A percentile compares a stretch with the other conserved stretches of the same genome.
Conservation (phyloP, 129 eudicot genomes). For the Gnaphalium uliginosum region DNA sequence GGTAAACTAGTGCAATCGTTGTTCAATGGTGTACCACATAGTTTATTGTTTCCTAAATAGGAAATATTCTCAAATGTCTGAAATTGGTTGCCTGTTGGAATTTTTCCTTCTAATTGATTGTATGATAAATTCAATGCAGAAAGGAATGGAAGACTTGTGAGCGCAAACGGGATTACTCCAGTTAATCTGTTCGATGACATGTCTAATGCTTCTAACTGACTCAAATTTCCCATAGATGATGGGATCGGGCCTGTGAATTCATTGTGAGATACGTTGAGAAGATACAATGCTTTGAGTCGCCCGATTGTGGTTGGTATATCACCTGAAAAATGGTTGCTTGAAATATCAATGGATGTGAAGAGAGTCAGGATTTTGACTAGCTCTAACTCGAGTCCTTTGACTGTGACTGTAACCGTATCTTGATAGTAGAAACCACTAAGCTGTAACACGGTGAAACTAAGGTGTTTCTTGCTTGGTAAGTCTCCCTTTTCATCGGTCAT, state of each 20-base stretch:
- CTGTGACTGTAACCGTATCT: conserved; percentile 49
- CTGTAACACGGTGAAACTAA: conserved; percentile 28
- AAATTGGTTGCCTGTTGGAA: conserved; percentile 50
- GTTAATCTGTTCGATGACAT: conserved; percentile 54
- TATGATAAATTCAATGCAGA: conserved; percentile 48
- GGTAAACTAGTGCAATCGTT: conserved; percentile 17
- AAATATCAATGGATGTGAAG: conserved; percentile 68
- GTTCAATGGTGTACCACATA: conserved; percentile 55
- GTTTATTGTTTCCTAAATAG: conserved; percentile 47
- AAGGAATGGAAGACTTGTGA: conserved; percentile 45
- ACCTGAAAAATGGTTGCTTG: conserved; percentile 51
- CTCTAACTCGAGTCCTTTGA: conserved; percentile 53
- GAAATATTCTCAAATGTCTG: conserved; percentile 42
- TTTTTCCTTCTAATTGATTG: conserved; percentile 49
- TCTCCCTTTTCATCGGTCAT: conserved; percentile 25
- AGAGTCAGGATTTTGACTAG: conserved; percentile 51
- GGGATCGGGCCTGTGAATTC: conserved; percentile 60
- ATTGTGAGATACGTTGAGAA: conserved; percentile 61
- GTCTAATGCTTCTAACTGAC: conserved; percentile 61
- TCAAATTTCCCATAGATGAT: conserved; percentile 48
- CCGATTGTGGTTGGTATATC: conserved; percentile 54
- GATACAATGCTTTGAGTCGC: conserved; percentile 37
- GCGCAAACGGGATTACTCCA: conserved; percentile 52
- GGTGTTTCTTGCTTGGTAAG: conserved; percentile 19
- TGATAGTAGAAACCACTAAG: conserved; percentile 41